phyloP scores from a whole-genome alignment of 768 basidiomycete species.

The Lyophyllum shimeji region DNA sequence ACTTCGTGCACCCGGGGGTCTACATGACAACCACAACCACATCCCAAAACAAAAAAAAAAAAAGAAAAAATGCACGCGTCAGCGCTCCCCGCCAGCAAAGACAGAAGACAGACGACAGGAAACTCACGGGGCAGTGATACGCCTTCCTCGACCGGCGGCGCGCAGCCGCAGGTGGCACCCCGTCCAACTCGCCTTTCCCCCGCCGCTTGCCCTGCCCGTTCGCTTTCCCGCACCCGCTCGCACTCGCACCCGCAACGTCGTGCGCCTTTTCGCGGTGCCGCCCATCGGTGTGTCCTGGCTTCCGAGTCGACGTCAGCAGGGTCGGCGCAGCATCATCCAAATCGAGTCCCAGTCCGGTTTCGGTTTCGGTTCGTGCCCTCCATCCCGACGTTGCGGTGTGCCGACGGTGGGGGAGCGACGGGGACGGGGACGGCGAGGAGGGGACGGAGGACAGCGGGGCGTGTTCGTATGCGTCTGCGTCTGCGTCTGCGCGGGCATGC shows the following conservation, averaged over 20 bases:
- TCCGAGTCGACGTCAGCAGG: neutral
- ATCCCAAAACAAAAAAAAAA: too few relatives aligned
- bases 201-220: neutral
- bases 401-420: neutral
- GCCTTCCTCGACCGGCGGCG: conserved; percentile 38
- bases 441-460: neutral
- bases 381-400: too few relatives aligned
- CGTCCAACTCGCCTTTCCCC: conserved; percentile 1
- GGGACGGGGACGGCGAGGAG: neutral
- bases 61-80: too few relatives aligned
- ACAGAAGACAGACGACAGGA: neutral
- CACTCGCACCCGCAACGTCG: too few relatives aligned
- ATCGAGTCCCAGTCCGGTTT: neutral
- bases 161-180: neutral
- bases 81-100: too few relatives aligned
- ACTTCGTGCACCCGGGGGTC: conserved; percentile 55
- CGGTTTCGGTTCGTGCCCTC: too few relatives aligned
- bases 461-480: neutral
- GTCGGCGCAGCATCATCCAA: too few relatives aligned
- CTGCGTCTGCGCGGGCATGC: neutral
- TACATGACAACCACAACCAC: conserved; percentile 4
- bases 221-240: too few relatives aligned
- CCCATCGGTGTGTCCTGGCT: too few relatives aligned
- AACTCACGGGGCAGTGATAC: conserved; percentile 49
- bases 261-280: too few relatives aligned